Conservation (phyloP, 2,329 filamentous ascomycete genomes). For the Penicillium paneum region DNA sequence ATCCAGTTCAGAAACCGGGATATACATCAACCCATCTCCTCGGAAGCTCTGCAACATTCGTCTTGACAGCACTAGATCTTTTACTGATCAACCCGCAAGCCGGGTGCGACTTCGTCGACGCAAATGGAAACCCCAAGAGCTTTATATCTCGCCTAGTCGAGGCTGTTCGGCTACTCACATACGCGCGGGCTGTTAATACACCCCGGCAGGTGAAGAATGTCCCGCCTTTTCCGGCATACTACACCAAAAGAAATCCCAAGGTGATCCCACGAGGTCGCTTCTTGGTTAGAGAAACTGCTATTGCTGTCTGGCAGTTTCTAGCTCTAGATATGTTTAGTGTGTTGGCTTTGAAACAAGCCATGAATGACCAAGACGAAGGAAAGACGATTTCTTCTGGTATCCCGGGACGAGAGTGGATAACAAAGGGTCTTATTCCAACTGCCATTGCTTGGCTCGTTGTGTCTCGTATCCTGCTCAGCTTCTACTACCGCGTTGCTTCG, state of each 20-base stretch:
- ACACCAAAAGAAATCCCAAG: background rate
- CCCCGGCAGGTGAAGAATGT: constrained; percentile 22
- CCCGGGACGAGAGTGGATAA: constrained; percentile 12
- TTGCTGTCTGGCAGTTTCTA: constrained; percentile 23
- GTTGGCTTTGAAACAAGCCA: background rate
- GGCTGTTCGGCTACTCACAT: constrained; percentile 5
- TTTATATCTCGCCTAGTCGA: constrained; percentile 4
- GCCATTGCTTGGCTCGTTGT: constrained; percentile 17
- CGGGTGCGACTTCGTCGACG: constrained; percentile 4
- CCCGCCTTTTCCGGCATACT: constrained; percentile 17
- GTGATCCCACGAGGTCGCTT: constrained; percentile 11
- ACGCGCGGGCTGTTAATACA: constrained; percentile 21
- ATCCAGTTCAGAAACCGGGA: background rate
- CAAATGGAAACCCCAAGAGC: background rate
- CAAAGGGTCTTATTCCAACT: constrained; percentile 5
- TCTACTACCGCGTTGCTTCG: constrained; percentile 19
- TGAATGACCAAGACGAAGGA: background rate
- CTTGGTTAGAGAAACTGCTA: constrained; percentile 18
- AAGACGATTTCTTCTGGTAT: background rate
- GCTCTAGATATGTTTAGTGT: constrained; percentile 11
- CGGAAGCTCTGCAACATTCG: background rate
- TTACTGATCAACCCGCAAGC: constrained; percentile 17
- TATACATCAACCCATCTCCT: background rate
- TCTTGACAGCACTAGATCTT: constrained; percentile 11
- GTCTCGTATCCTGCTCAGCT: constrained; percentile 18